Evolutionary conservation across 75 land plant genomes (phyloP), one percentile per base, ranked within the genome.

Genomic region (Pinus albicaulis): DNA sequence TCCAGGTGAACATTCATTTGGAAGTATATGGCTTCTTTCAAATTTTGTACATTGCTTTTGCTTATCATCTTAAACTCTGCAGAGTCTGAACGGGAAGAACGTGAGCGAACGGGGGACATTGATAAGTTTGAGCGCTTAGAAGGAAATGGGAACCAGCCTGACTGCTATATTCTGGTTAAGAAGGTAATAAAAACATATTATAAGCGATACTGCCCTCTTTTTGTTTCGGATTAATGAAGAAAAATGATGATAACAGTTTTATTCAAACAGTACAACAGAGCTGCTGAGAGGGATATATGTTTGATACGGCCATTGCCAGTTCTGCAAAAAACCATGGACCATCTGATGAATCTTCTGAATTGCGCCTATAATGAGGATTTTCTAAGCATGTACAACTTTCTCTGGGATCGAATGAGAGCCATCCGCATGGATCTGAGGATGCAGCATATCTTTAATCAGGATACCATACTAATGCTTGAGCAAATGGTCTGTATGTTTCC

Each of bases 321-420:
- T 71, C 79, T 97, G 83, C 81, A 83, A 78, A 85, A 76, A 84
- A 97, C 98, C 28, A 82, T 97, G 72, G 86, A 86, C 31, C 86
- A 95, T 84, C 85, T 97, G 64, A 77, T 92, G 26, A 71, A 76
- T 72, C 89, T 97, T 73, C 79, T 97, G 26, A 63, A 89, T 78
- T 84, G 84, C 58, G 86, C 86, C n/a, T 92, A 97, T 74, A 85
- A 77, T 80, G 91, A 86, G 12, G 86, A 79, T 25, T 92, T 97
- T 60, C 82, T 97, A 20, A 84, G 77, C 71, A 75, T 95, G 55
- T 91, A 97, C 71, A 97, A 92, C 74, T 97, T 97, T 76, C 82
- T 97, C 73, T 97, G 99, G 99, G 99, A 97, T 72, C 81, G 99
- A 61, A 95, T 97, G 99, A 77, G 99, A 76, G 99, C 99, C 20